A percentile compares a stretch with the other conserved stretches of the same genome.
phyloP scores from a whole-genome alignment of 2,329 filamentous ascomycete genomes.

The Diplodia intermedia region DNA sequence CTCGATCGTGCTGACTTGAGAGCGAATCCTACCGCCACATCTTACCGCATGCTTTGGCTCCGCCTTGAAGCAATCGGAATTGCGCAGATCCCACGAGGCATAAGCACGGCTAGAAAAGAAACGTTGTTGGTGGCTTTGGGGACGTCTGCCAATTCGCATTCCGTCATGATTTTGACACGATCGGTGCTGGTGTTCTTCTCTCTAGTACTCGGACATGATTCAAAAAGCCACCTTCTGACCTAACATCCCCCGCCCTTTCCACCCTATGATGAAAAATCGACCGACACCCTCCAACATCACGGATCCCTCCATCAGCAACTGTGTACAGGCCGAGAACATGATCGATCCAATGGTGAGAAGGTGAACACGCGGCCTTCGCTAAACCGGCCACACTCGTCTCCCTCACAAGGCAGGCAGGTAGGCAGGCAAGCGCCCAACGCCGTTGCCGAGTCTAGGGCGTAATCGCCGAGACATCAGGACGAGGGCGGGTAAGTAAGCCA shows the following conservation, averaged over 20 bases:
- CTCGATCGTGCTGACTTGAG: constrained; percentile 8
- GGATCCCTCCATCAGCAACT: constrained; percentile 3
- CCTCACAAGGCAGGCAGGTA: neutral
- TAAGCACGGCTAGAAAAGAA: constrained; percentile 20
- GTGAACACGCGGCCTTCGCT: constrained; percentile 21
- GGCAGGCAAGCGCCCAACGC: neutral
- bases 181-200: neutral
- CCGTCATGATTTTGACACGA: neutral
- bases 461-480: constrained; percentile 17
- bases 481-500: constrained; percentile 21
- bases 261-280: neutral
- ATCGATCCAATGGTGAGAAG: neutral
- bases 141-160: constrained; percentile 6
- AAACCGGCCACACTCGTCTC: neutral
- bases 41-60: constrained; percentile 20
- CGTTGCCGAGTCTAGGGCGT: constrained; percentile 4
- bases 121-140: constrained; percentile 17
- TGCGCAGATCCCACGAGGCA: constrained; percentile 9
- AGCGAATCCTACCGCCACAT: constrained; percentile 24
- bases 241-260: neutral
- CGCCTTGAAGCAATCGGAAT: constrained; percentile 6
- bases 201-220: neutral
- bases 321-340: neutral
- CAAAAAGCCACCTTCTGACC: constrained; percentile 24
- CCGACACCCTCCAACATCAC: neutral